phyloP scores from a whole-genome alignment of 495 filamentous ascomycete genomes.

The Aeminium ludgeri region DNA sequence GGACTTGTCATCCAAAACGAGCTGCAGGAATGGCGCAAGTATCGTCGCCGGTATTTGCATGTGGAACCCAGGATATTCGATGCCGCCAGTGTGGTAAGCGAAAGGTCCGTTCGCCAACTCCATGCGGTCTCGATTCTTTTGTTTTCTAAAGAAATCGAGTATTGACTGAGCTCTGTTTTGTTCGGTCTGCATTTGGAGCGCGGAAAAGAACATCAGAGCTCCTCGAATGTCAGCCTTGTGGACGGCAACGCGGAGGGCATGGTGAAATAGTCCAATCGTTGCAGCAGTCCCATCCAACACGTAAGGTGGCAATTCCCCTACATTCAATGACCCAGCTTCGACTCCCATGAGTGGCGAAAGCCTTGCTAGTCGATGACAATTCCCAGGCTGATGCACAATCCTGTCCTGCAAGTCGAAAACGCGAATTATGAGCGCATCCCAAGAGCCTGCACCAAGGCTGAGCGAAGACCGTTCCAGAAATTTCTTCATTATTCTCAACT shows the following conservation, averaged over 20 bases:
- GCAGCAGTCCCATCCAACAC: constrained; percentile 23
- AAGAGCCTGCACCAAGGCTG: constrained; percentile 22
- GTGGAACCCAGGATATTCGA: constrained; percentile 21
- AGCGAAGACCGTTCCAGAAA: constrained; percentile 22
- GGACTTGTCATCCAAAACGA: constrained; percentile 31
- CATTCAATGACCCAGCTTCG: constrained; percentile 16
- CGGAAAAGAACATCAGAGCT: constrained; percentile 16
- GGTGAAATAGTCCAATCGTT: constrained; percentile 20
- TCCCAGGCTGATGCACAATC: constrained; percentile 25
- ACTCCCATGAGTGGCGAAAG: constrained; percentile 23
- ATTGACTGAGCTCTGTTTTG: constrained; percentile 20
- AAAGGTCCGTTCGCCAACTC: constrained; percentile 9
- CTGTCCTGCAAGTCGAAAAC: constrained; percentile 33
- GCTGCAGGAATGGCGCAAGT: constrained; percentile 36
- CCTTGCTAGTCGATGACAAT: constrained; percentile 8
- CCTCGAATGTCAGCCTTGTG: constrained; percentile 16
- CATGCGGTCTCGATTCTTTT: constrained; percentile 2
- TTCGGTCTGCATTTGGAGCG: constrained; percentile 22
- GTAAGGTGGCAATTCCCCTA: constrained; percentile 16
- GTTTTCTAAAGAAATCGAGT: constrained; percentile 17
- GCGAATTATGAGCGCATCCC: constrained; percentile 35
- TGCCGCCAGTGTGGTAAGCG: constrained; percentile 8
- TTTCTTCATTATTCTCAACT: constrained; percentile 16
- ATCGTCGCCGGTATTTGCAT: constrained; percentile 33
- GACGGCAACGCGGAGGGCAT: constrained; percentile 17